Percentiles rank a stretch among this genome's conserved stretches.
Evolutionary conservation across 305 asterid species (phyloP).

Genomic region (Fraxinus sp.): DNA sequence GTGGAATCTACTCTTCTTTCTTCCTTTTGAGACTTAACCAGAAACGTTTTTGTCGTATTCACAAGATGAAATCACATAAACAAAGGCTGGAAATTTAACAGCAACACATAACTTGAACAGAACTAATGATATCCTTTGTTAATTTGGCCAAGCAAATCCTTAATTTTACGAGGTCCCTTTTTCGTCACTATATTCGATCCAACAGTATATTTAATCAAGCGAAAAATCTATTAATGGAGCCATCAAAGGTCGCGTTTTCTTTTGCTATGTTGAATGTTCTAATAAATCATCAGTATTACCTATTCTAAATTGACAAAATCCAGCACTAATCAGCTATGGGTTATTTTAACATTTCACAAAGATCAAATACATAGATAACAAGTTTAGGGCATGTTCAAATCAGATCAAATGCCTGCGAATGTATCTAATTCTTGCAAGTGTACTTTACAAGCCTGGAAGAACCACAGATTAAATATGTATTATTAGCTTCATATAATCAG

Average conservation of each 20-base stretch:
- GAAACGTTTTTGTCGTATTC: not conserved
- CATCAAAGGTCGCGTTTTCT: not conserved
- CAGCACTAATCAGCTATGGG: not conserved
- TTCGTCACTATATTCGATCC: not conserved
- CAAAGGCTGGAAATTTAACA: not conserved
- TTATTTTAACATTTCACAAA: not conserved
- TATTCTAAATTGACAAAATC: not conserved
- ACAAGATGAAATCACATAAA: not conserved
- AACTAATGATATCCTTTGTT: not conserved
- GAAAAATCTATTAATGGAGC: not conserved
- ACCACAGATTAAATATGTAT: not conserved
- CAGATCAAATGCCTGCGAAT: not conserved
- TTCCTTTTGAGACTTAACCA: not conserved
- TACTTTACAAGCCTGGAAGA: not conserved
- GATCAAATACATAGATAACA: not conserved
- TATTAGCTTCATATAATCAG: conserved; percentile 4
- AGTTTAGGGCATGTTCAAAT: not conserved
- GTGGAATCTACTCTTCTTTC: conserved; percentile 10
- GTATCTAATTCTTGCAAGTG: not conserved
- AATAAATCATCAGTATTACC: not conserved
- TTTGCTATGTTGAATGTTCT: not conserved
- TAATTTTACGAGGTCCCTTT: not conserved
- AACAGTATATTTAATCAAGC: not conserved
- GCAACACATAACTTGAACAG: not conserved
- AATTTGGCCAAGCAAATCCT: not conserved